A percentile compares a stretch with the other conserved stretches of the same genome.
Conservation (phyloP, 2,329 filamentous ascomycete genomes). For the Calonectria multiphialidica region DNA sequence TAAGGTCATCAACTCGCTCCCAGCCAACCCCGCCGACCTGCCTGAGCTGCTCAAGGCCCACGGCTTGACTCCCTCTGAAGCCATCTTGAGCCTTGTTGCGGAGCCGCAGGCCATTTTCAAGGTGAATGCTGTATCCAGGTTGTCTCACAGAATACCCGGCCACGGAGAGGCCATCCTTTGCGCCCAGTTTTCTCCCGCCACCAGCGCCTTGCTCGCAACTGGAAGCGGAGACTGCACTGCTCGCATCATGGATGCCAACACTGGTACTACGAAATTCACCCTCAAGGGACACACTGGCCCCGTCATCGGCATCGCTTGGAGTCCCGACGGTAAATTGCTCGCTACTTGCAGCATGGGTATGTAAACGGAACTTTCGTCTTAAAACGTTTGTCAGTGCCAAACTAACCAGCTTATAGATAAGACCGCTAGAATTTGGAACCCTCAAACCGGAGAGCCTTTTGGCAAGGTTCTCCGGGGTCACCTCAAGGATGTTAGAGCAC, state of each 20-base stretch:
- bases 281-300: background rate
- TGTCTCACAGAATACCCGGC: background rate
- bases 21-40: background rate
- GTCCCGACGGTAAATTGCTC: background rate
- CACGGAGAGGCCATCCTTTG: background rate
- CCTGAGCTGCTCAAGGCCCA: background rate
- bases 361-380: background rate
- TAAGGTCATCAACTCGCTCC: background rate
- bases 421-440: background rate
- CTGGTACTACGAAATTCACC: background rate
- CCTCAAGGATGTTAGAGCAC: background rate
- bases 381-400: background rate
- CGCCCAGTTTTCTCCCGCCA: background rate
- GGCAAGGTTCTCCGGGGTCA: background rate
- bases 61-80: background rate
- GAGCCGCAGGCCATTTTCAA: constrained; percentile 3
- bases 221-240: constrained; percentile 1
- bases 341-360: constrained; percentile 3
- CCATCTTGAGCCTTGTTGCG: background rate
- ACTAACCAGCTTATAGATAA: background rate
- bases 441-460: background rate
- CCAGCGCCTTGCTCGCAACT: background rate
- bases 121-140: background rate
- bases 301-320: background rate
- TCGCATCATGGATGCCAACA: background rate